phyloP scores from a whole-genome alignment of 208 protist genomes.

The Crithidia thermophila region DNA sequence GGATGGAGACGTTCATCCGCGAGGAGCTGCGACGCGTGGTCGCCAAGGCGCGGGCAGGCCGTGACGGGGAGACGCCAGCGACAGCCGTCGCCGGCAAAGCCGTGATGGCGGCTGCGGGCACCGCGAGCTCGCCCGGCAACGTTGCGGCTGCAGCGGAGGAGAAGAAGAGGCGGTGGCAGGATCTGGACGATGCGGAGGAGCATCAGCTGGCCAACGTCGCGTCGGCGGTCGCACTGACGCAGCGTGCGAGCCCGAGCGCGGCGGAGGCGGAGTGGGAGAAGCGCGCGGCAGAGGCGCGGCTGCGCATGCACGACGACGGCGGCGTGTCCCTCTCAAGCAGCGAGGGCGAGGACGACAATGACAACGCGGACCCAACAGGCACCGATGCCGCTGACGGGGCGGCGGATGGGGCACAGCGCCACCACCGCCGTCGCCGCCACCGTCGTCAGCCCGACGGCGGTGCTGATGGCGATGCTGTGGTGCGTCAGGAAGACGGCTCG shows the following conservation, averaged over 20 bases:
- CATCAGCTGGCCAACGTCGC: constrained; percentile 31
- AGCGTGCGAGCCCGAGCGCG: constrained; percentile 13
- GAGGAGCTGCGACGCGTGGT: constrained; percentile 33
- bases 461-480: background rate
- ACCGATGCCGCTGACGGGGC: background rate
- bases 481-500: constrained; percentile 8
- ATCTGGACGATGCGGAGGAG: constrained; percentile 26
- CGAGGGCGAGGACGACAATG: background rate
- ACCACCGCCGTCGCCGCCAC: background rate
- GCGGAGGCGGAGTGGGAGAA: constrained; percentile 25
- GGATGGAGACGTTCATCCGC: constrained; percentile 51
- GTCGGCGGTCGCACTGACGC: constrained; percentile 21
- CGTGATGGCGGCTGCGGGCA: background rate
- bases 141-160: background rate
- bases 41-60: constrained; percentile 23
- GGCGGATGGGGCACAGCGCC: background rate
- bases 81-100: background rate
- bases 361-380: background rate
- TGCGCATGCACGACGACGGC: constrained; percentile 21
- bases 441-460: background rate
- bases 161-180: constrained; percentile 7
- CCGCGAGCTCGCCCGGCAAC: background rate
- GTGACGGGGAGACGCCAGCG: background rate
- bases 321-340: background rate
- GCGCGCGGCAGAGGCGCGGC: constrained; percentile 21